Conservation (phyloP, 1,139 yeast genomes). For the Debaryomyces sp. region DNA sequence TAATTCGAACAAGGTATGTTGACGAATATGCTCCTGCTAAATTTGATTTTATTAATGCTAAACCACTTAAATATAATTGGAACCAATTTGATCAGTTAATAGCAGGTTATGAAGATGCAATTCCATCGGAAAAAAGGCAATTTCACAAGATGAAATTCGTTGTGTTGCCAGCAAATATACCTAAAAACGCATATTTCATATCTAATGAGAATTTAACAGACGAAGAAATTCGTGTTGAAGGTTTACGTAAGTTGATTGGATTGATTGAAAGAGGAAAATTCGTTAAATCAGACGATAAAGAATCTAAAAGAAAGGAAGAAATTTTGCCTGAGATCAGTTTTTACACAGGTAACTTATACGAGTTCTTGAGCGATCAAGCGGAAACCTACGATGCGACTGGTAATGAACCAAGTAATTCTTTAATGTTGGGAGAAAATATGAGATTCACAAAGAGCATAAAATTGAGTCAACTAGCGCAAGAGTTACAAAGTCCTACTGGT, state of each 20-base stretch:
- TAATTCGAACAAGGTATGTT: constrained; percentile 79
- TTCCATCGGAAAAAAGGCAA: constrained; percentile 56
- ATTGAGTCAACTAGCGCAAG: constrained; percentile 55
- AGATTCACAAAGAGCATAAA: constrained; percentile 41
- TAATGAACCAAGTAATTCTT: constrained; percentile 29
- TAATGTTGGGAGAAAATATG: constrained; percentile 36
- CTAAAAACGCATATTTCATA: constrained; percentile 54
- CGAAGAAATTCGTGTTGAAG: constrained; percentile 88
- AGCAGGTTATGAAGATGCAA: constrained; percentile 85
- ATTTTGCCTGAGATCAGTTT: constrained; percentile 76
- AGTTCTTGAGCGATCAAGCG: constrained; percentile 51
- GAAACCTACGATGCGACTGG: constrained; percentile 40
- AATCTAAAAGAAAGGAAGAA: constrained; percentile 46
- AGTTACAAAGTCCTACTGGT: constrained; percentile 61
- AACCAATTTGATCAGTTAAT: constrained; percentile 85
- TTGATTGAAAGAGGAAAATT: constrained; percentile 65
- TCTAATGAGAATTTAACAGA: constrained; percentile 66
- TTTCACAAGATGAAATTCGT: constrained; percentile 80
- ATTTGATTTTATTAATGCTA: constrained; percentile 56
- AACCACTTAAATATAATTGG: constrained; percentile 75
- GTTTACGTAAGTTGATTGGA: constrained; percentile 71
- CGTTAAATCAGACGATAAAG: constrained; percentile 43
- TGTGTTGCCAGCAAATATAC: constrained; percentile 72
- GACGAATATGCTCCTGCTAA: constrained; percentile 61
- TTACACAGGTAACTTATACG: constrained; percentile 83